These are phyloP conservation scores for Exophiala dermatitidis DNA, from an alignment of 2,329 filamentous ascomycete species.

Conservation along the genomic window DNA sequence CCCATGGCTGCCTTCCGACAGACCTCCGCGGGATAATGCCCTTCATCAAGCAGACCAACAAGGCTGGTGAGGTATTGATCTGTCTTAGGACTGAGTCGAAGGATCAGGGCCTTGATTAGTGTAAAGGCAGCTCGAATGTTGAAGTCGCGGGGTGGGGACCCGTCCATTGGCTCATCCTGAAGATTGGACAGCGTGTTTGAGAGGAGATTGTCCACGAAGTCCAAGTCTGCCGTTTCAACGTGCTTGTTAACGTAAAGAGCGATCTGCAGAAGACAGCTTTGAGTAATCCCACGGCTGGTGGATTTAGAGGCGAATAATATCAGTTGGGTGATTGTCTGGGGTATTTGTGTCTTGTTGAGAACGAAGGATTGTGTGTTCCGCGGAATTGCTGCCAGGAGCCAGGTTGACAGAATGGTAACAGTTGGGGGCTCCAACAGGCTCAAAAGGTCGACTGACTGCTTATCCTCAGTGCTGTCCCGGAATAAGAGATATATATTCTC, in stretches of 20 bases:
- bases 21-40: constrained; percentile 37
- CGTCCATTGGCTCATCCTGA: constrained; percentile 18
- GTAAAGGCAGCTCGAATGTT: constrained; percentile 53
- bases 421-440: constrained; percentile 25
- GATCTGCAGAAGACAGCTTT: constrained; percentile 27
- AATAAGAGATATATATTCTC: constrained; percentile 51
- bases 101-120: constrained; percentile 53
- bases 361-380: constrained; percentile 15
- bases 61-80: constrained; percentile 47
- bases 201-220: constrained; percentile 29
- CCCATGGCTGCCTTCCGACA: constrained; percentile 49
- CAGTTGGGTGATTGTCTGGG: constrained; percentile 26
- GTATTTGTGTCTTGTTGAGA: constrained; percentile 15
- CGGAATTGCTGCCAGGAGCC: constrained; percentile 27
- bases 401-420: constrained; percentile 42
- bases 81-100: constrained; percentile 46
- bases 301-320: constrained; percentile 22
- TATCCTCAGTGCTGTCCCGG: constrained; percentile 25
- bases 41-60: constrained; percentile 37
- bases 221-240: constrained; percentile 29
- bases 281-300: constrained; percentile 12
- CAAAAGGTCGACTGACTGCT: not conserved
- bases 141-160: constrained; percentile 29
- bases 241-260: constrained; percentile 37
- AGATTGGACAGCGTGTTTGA: constrained; percentile 22